Evolutionary conservation across 371 early-diverging fungal species (phyloP).

Genomic region (Choanephora cucurbitarum): DNA sequence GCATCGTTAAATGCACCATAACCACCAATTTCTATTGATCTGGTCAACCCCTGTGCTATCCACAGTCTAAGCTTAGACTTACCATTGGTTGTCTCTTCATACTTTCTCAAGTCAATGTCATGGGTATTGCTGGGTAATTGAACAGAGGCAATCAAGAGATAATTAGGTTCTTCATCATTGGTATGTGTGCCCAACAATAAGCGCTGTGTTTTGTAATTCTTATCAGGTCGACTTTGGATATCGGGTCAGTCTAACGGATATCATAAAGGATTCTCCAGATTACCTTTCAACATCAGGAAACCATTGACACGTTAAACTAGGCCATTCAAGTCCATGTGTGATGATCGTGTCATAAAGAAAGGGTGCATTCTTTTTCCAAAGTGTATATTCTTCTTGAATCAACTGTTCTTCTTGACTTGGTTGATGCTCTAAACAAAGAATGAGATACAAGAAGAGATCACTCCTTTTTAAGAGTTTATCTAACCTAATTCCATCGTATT

Average conservation of each 20-base stretch:
- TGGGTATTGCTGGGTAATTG: slow-evolving; percentile 84
- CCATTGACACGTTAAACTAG: slow-evolving; percentile 98
- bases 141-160: slow-evolving; percentile 91
- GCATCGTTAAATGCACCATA: slow-evolving; percentile 75
- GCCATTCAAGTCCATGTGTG: slow-evolving; percentile 99
- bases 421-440: no score
- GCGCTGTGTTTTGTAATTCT: slow-evolving; percentile 87
- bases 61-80: no score
- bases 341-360: slow-evolving; percentile 97
- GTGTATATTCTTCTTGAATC: slow-evolving; percentile 94
- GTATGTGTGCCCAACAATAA: slow-evolving; percentile 97
- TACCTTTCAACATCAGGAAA: slow-evolving; percentile 93
- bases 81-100: slow-evolving; percentile 58
- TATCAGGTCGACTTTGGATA: slow-evolving; percentile 73
- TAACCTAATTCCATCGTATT: no score
- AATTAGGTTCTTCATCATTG: slow-evolving; percentile 94
- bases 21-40: slow-evolving; percentile 83
- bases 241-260: no score
- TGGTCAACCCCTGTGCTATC: no score
- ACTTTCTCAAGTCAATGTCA: slow-evolving; percentile 67
- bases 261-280: background rate
- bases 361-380: slow-evolving; percentile 99
- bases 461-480: no score
- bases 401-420: slow-evolving; percentile 62
- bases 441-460: no score